Evolutionary conservation across 805 yeast species (phyloP), one percentile per base, ranked within the genome.

Genomic region (Pichia manshurica): DNA sequence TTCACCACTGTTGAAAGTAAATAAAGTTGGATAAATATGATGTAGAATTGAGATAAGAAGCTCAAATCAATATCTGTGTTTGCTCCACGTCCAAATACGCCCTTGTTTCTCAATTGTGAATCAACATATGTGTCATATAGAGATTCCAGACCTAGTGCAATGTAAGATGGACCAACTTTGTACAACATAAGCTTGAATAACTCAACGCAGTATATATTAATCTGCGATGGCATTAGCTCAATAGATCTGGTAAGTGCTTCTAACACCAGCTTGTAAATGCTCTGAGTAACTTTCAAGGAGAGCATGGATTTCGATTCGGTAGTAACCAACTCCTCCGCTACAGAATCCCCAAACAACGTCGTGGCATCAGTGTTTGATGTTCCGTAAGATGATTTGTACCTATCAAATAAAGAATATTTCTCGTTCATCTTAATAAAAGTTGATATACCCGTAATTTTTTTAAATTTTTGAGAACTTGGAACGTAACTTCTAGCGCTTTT

Each of bases 211-310:
- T 81, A 77, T 39, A 75, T 81, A 6, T 82, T 74, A 2, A 85
- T 70, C 49, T 75, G 79, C 23, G 69, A 68, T 1, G 91, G 87
- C 0, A 81, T 73, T 34, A 87, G 68, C 60, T 88, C 96, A 57
- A 87, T 73, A 3, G 84, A 71, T 59, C 96, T 72, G 2, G 90
- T 83, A 4, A 88, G 70, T 1, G 90, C 75, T 64, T 89, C 97
- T 32, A 87, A 83, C 7, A 82, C 75, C 16, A 85, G 77, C 54
- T 81, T 82, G 36, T 88, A 68, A 48, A 87, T 75, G 3, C 72
- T 67, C 53, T 87, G 90, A 2, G 86, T 80, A 22, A 71, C 67
- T 15, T 66, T 56, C 6, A 82, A 60, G 28, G 72, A 70, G 39
- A 75, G 53, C 15, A 53, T 17, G 19, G 33, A 28, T 25, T 48